phyloP scores from a whole-genome alignment of 2,329 filamentous ascomycete genomes.

The Tolypocladium nubicola region DNA sequence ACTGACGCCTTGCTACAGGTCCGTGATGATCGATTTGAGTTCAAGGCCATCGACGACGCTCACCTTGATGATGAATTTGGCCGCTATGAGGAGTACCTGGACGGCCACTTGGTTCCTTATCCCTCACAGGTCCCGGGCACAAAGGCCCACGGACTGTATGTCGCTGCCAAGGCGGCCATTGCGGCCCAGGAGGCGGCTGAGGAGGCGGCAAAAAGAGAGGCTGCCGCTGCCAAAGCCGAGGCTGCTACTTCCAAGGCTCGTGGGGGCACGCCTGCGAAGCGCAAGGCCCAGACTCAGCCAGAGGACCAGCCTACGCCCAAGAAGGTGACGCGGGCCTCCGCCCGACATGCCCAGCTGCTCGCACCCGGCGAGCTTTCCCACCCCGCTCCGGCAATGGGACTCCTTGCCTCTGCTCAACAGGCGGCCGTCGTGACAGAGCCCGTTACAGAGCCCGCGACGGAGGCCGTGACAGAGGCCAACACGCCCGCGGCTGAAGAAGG shows the following conservation, averaged over 20 bases:
- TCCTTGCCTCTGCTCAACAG: slow-evolving; percentile 27
- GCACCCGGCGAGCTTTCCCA: slow-evolving; percentile 11
- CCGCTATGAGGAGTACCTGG: slow-evolving; percentile 27
- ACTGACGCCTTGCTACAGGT: slow-evolving; percentile 16
- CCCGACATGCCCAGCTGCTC: slow-evolving; percentile 17
- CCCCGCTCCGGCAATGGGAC: slow-evolving; percentile 24
- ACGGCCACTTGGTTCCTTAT: slow-evolving; percentile 33
- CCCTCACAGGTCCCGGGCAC: slow-evolving; percentile 31
- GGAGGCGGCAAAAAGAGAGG: slow-evolving; percentile 17
- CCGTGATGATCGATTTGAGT: slow-evolving; percentile 33
- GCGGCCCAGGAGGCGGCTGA: slow-evolving; percentile 15
- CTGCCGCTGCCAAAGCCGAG: slow-evolving; percentile 21
- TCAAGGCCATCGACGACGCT: slow-evolving; percentile 32
- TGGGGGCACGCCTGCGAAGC: slow-evolving; percentile 24
- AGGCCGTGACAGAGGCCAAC: slow-evolving; percentile 13
- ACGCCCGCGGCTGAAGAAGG: slow-evolving; percentile 24
- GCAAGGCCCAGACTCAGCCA: slow-evolving; percentile 37
- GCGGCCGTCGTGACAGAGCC: slow-evolving; percentile 15
- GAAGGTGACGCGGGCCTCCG: slow-evolving; percentile 26
- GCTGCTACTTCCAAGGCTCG: slow-evolving; percentile 8
- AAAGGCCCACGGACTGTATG: slow-evolving; percentile 18
- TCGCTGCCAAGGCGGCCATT: slow-evolving; percentile 21
- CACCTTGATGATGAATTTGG: slow-evolving; percentile 32
- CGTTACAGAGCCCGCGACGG: slow-evolving; percentile 7
- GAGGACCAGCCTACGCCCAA: slow-evolving; percentile 41